These are phyloP conservation scores for Astragalus glycyphyllos DNA, from an alignment of 306 rosid species.

Conservation along the genomic window DNA sequence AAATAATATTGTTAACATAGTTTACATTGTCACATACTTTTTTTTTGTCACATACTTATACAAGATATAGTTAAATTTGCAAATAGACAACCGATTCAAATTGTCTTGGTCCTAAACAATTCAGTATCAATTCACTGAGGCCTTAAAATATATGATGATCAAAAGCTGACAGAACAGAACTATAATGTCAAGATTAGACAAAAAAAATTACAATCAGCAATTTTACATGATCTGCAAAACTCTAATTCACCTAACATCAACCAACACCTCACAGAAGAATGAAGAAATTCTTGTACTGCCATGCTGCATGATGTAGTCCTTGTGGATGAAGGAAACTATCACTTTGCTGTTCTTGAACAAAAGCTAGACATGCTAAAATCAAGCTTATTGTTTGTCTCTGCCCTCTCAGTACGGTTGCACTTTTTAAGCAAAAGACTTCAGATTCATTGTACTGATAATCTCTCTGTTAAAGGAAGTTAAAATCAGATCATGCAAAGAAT, in stretches of 20 bases:
- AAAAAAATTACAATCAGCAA: not conserved
- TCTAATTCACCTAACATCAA: too few species aligned
- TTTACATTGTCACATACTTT: not conserved
- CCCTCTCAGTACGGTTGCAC: constrained; percentile 19
- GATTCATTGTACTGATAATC: constrained; percentile 63
- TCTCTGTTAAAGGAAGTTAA: constrained; percentile 55
- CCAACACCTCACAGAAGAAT: constrained; percentile 1
- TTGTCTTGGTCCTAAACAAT: too few species aligned
- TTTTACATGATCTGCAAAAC: constrained; percentile 2
- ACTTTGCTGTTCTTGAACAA: constrained; percentile 17
- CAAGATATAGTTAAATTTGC: not conserved
- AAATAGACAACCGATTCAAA: not conserved
- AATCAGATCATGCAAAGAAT: constrained; percentile 16
- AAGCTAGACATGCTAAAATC: not conserved
- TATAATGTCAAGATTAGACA: not conserved
- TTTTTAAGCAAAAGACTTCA: constrained; percentile 41
- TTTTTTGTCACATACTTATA: not conserved
- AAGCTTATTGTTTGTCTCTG: not conserved
- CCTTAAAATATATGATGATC: not conserved
- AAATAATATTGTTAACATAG: too few species aligned
- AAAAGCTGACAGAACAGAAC: constrained; percentile 1
- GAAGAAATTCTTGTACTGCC: not conserved
- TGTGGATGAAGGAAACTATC: constrained; percentile 36
- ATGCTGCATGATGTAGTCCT: constrained; percentile 22
- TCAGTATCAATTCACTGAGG: not conserved